These are phyloP conservation scores for Ogataea trehaloabstinens DNA, from an alignment of 805 yeast species.

Conservation along the genomic window DNA sequence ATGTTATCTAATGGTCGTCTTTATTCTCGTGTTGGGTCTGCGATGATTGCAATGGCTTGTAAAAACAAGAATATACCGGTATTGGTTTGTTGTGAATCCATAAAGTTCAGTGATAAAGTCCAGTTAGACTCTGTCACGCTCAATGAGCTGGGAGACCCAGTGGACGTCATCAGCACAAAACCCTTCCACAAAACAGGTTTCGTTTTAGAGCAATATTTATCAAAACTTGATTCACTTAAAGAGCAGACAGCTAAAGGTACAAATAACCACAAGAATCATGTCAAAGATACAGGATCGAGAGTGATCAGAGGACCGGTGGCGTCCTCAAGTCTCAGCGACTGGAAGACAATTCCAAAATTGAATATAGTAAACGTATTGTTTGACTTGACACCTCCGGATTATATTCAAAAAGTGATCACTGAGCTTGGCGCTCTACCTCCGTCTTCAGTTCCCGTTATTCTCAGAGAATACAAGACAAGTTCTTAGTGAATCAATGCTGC, in stretches of 20 bases:
- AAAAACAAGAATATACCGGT: slow-evolving; percentile 89
- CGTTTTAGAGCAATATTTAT: slow-evolving; percentile 62
- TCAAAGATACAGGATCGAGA: slow-evolving; percentile 16
- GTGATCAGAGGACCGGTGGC: slow-evolving; percentile 20
- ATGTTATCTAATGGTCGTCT: slow-evolving; percentile 93
- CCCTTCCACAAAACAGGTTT: slow-evolving; percentile 59
- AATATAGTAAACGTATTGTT: slow-evolving; percentile 83
- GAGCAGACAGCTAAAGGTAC: slow-evolving; percentile 19
- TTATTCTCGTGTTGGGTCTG: slow-evolving; percentile 93
- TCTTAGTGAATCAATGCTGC: slow-evolving; percentile 18
- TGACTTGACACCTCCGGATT: slow-evolving; percentile 92
- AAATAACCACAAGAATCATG: slow-evolving; percentile 24
- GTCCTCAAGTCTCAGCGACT: slow-evolving; percentile 49
- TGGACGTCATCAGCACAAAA: slow-evolving; percentile 60
- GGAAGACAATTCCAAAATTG: slow-evolving; percentile 62
- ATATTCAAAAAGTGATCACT: slow-evolving; percentile 90
- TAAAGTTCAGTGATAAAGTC: slow-evolving; percentile 92
- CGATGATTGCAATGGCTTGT: slow-evolving; percentile 88
- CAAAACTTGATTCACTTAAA: slow-evolving; percentile 36
- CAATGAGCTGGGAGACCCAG: slow-evolving; percentile 84
- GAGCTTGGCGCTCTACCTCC: slow-evolving; percentile 97
- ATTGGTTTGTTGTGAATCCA: slow-evolving; percentile 89
- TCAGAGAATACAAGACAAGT: slow-evolving; percentile 80
- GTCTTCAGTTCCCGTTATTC: slow-evolving; percentile 94
- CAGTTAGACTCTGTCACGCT: slow-evolving; percentile 94